Evolutionary conservation across 768 basidiomycete species (phyloP).

Genomic region (Xerocomellus amylosporus): DNA sequence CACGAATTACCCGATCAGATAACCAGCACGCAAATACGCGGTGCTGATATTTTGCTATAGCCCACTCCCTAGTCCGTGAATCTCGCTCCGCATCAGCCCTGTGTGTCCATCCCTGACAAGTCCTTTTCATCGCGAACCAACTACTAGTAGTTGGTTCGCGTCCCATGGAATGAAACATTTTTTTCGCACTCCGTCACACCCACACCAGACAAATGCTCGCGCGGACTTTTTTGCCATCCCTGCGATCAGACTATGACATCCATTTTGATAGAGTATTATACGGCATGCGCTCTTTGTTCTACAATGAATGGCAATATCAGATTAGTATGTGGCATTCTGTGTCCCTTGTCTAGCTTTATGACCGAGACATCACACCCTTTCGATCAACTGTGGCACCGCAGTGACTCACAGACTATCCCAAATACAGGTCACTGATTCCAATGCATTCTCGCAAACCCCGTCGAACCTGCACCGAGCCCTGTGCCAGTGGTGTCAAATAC

Average conservation of each 20-base stretch:
- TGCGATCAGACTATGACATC: slow-evolving; percentile 4
- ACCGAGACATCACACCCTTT: slow-evolving; percentile 13
- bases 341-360: slow-evolving; percentile 5
- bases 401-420: slow-evolving; percentile 7
- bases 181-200: slow-evolving; percentile 16
- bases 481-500: slow-evolving; percentile 3
- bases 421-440: slow-evolving; percentile 11
- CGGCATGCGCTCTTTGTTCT: slow-evolving; percentile 12
- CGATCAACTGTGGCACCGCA: background rate
- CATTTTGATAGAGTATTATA: slow-evolving; percentile 10
- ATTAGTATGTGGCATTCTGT: slow-evolving; percentile 1
- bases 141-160: background rate
- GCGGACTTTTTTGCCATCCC: slow-evolving; percentile 14
- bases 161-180: slow-evolving; percentile 12
- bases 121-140: slow-evolving; percentile 5
- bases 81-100: slow-evolving; percentile 26
- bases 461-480: slow-evolving; percentile 25
- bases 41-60: slow-evolving; percentile 5
- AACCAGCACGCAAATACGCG: slow-evolving; percentile 25
- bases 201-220: background rate
- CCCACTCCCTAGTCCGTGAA: slow-evolving; percentile 17
- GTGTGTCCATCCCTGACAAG: slow-evolving; percentile 11
- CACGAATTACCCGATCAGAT: slow-evolving; percentile 24
- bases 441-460: slow-evolving; percentile 15
- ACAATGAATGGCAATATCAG: background rate